Evolutionary conservation across 2,329 filamentous ascomycete genomes (phyloP), one percentile per base, ranked within the genome.

Genomic region (Onygenales sp.): DNA sequence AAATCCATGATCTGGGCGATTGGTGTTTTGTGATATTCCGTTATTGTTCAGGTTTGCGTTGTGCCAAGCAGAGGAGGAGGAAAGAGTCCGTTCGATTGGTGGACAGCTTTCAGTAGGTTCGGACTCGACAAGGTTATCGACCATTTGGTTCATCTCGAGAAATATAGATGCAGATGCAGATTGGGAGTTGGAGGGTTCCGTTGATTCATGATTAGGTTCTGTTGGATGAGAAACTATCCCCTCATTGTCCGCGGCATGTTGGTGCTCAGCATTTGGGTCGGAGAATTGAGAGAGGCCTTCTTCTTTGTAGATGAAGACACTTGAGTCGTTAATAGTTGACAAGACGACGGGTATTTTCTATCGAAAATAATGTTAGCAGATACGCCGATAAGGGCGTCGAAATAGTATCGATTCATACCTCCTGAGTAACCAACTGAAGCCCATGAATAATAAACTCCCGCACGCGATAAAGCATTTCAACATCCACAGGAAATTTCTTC

Each of bases 401-500:
- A 47, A 54, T 17, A 60, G 58, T 27, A 10, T 57, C 57, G 35
- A 35, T 60, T 48, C 62, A 53, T 60, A 74, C 70, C 50, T 72
- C 68, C 58, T 76, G 73, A 52, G 77, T 70, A n/a, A 79, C 78
- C 32, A 86, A 67, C 51, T 78, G 69, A 39, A 85, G 69, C 2
- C 80, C 84, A 64, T 83, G 81, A 47, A 80, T 75, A 7, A 86
- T 70, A 35, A 87, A 74, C 55, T 84, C 81, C 52, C 79, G 77
- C 52, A 86, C 76, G 42, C 84, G 77, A 63, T 81, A 80, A n/a
- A 85, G 73, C 79, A 84, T 85, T 66, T 87, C 84, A 36, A 80
- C 72, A 53, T 83, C 80, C 0, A 77, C 74, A 54, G 82, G 77
- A 51, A 77, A 75, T 53, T 78, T 74, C 55, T 79, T 72, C 35